phyloP scores from a whole-genome alignment of 2,329 filamentous ascomycete genomes.

The Allantophomopsis cytisporea region DNA sequence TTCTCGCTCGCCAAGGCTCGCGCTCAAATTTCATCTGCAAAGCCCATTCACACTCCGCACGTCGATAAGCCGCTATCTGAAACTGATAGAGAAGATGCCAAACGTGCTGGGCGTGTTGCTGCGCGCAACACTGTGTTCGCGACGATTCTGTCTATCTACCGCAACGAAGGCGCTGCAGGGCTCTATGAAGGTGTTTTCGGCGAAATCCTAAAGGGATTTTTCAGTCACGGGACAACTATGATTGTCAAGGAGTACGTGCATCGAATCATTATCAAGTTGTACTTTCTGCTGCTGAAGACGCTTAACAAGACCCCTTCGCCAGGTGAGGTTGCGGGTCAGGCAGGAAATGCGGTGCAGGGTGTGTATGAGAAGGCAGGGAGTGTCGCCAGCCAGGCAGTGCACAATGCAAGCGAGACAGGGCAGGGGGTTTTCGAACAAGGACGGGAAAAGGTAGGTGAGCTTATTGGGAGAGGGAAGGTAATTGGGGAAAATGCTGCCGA shows the following conservation, averaged over 20 bases:
- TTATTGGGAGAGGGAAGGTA: neutral
- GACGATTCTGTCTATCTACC: slow-evolving; percentile 42
- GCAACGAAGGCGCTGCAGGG: slow-evolving; percentile 50
- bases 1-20: slow-evolving; percentile 76
- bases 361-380: slow-evolving; percentile 3
- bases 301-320: slow-evolving; percentile 28
- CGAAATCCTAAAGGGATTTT: slow-evolving; percentile 72
- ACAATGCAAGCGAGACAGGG: slow-evolving; percentile 7
- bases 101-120: slow-evolving; percentile 11
- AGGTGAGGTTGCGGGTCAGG: slow-evolving; percentile 22
- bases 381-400: slow-evolving; percentile 8
- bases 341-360: slow-evolving; percentile 13
- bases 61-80: slow-evolving; percentile 15
- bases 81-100: slow-evolving; percentile 13
- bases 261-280: slow-evolving; percentile 54
- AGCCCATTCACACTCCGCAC: slow-evolving; percentile 16
- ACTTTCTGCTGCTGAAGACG: slow-evolving; percentile 47
- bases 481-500: slow-evolving; percentile 2
- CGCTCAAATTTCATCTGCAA: slow-evolving; percentile 45
- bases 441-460: neutral
- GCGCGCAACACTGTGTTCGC: slow-evolving; percentile 42
- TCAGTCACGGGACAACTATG: slow-evolving; percentile 80
- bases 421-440: slow-evolving; percentile 6
- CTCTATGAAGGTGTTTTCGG: slow-evolving; percentile 66
- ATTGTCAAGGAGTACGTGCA: slow-evolving; percentile 71